Evolutionary conservation across 371 early-diverging fungal genomes (phyloP), one percentile per base, ranked within the genome.

Genomic region (Zancudomyces culisetae): DNA sequence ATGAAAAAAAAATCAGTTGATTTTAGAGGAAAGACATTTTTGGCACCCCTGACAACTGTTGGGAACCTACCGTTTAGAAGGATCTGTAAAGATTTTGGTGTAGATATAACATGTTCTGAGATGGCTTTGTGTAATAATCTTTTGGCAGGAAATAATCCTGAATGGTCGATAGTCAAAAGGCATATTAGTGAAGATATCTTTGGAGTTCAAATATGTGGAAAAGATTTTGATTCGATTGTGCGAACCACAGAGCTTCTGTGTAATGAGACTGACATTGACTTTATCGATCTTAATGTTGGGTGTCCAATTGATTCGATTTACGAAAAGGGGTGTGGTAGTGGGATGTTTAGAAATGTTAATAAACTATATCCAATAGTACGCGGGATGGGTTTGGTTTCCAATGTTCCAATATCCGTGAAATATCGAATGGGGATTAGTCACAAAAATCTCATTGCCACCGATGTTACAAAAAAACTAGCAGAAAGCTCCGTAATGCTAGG

Each of bases 41-140:
- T 94, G 51, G 98, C 95, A 6, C 98, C 98, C 15, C 69, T 97
- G 57, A 97, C 98, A 0, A 95, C 95, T 2, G 90, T 93, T n/a
- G 95, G 95, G 21, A 94, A 97, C 64, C 70, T 97, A 35, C 96
- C 98, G 28, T 97, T 94, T 75, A 75, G 98, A 10, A 78, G 94
- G 22, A 67, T 94, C 29, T 90, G 91, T 67, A 93, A 93, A 62
- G 78, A 70, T 13, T 89, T 77, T 58, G 98, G 98, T 28, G 95
- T 85, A 1, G 96, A 93, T 62, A 83, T 97, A 43, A 97, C 98
- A 1, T 92, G 95, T 60, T 88, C 89, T 54, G 97, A 95, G 67
- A 96, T 96, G 96, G 88, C 90, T 1, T 67, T 92, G 66, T 76
- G 80, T 10, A 53, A 60, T 30, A 82, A 85, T 55, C 60, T 88